Evolutionary conservation across 768 basidiomycete genomes (phyloP), one percentile per base, ranked within the genome.

Genomic region (Rhodotorula kratochvilovae): DNA sequence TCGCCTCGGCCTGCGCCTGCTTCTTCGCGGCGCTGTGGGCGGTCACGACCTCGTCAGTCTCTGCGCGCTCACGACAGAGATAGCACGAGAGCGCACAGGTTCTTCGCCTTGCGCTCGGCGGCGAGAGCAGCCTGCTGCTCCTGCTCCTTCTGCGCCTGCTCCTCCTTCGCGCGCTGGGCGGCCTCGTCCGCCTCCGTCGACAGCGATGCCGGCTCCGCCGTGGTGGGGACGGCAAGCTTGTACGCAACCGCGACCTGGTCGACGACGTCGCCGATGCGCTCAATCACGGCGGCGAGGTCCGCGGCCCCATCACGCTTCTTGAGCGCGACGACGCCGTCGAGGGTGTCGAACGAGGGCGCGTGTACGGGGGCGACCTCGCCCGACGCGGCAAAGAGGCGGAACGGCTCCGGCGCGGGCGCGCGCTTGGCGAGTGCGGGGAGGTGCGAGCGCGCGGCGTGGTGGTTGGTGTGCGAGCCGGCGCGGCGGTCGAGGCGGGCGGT

Each of bases 401-500:
- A 64, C 2, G 63, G 54, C 23, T 64, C 63, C 1, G 62, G 51
- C 17, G 6, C 11, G 6, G 62, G 36, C 4, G 62, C 17, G 53
- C 63, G 63, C 51, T 54, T 54, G 51, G 17, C 36, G 53, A 54
- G 57, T 15, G 29, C 29, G 33, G 60, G 45, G 29, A 42, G 25
- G 42, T n/a, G 27, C 25, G 56, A 58, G 29, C 36, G 36, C 6
- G 42, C 70, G 53, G 42, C 17, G 23, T 61, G 16, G 56, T 25
- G 54, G 54, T 33, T 23, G 33, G 51, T 29, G 53, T 70, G 69
- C 13, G 57, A 31, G 23, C 53, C 8, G 12, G 63, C 31, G 31
- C 63, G 54, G 46, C 65, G 61, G 50, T 71, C 70, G 39, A 71
- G 61, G 10, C 70, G 65, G 6, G 70, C 70, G 3, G 66, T 54